Evolutionary conservation across 192 early-diverging fungal genomes (phyloP).

Genomic region (Paraglomus brasilianum): DNA sequence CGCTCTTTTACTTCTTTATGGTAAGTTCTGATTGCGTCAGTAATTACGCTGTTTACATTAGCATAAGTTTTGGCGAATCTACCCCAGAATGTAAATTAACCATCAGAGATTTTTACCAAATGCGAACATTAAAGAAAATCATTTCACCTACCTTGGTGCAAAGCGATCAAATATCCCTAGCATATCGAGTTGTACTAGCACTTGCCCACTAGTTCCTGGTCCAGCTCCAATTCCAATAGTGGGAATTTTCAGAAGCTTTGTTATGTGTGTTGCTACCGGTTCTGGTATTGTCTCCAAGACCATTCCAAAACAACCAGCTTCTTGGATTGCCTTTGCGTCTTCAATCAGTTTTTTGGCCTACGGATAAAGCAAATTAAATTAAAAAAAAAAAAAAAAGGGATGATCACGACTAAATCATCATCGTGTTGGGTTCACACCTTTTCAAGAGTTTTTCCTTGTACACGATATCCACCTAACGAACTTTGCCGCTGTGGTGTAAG

Average conservation of each 20-base stretch:
- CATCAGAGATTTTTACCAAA: neutral
- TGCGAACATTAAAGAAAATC: neutral
- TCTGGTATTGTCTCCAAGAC: slow-evolving; percentile 92
- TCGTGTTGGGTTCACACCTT: slow-evolving; percentile 43
- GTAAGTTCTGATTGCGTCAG: slow-evolving; percentile 70
- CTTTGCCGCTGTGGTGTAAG: slow-evolving; percentile 91
- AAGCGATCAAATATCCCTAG: slow-evolving; percentile 91
- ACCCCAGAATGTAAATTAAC: neutral
- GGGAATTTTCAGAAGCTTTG: slow-evolving; percentile 71
- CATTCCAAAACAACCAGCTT: slow-evolving; percentile 87
- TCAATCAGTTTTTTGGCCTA: slow-evolving; percentile 74
- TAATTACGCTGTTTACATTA: slow-evolving; percentile 70
- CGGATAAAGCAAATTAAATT: neutral
- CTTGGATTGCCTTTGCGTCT: slow-evolving; percentile 86
- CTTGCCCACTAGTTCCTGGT: slow-evolving; percentile 84
- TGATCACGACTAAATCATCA: no score
- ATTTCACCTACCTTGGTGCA: slow-evolving; percentile 68
- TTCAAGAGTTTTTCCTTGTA: slow-evolving; percentile 85
- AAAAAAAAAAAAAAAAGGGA: slow-evolving; percentile 15
- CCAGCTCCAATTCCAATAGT: slow-evolving; percentile 99
- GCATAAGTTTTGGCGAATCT: slow-evolving; percentile 91
- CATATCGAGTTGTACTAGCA: slow-evolving; percentile 89
- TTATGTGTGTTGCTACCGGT: slow-evolving; percentile 86
- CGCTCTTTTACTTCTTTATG: slow-evolving; percentile 73
- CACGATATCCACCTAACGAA: slow-evolving; percentile 85